These are phyloP conservation scores for Phylloporus scabripes DNA, from an alignment of 768 basidiomycete genomes.

Conservation along the genomic window DNA sequence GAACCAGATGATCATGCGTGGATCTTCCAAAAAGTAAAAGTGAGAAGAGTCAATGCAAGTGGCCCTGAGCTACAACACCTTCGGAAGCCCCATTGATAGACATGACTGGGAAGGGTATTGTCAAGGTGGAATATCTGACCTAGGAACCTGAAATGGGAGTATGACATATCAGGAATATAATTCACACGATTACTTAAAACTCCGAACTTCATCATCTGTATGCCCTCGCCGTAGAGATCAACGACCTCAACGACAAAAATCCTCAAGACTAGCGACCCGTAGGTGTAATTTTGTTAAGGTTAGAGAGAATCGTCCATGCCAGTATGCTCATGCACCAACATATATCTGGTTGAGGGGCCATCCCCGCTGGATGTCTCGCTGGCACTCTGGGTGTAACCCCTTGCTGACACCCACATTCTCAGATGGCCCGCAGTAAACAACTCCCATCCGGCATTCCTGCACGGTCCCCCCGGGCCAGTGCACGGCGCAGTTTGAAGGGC, in stretches of 20 bases:
- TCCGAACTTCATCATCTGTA: slow-evolving; percentile 17
- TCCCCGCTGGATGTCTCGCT: slow-evolving; percentile 31
- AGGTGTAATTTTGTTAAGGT: slow-evolving; percentile 29
- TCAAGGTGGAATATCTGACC: too few relatives aligned
- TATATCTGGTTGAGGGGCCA: slow-evolving; percentile 4
- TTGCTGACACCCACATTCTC: slow-evolving; percentile 22
- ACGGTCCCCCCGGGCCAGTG: slow-evolving; percentile 76
- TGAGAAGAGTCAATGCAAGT: slow-evolving; percentile 1
- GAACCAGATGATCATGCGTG: slow-evolving; percentile 64
- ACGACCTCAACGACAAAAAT: slow-evolving; percentile 30
- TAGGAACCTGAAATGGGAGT: too few relatives aligned
- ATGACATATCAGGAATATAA: slow-evolving; percentile 10
- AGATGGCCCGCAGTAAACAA: slow-evolving; percentile 88
- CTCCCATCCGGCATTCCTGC: slow-evolving; percentile 75
- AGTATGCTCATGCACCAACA: background rate
- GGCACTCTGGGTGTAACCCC: slow-evolving; percentile 31
- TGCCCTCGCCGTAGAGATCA: slow-evolving; percentile 17
- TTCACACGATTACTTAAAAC: slow-evolving; percentile 26
- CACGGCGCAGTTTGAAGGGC: slow-evolving; percentile 81
- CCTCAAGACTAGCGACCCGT: slow-evolving; percentile 43
- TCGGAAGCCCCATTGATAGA: slow-evolving; percentile 16
- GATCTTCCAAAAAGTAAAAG: slow-evolving; percentile 36
- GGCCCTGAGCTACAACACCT: slow-evolving; percentile 15
- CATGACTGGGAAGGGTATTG: slow-evolving; percentile 27
- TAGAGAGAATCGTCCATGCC: background rate